These are phyloP conservation scores for Penicillium thymicola DNA, from an alignment of 2,329 filamentous ascomycete genomes.

Conservation along the genomic window DNA sequence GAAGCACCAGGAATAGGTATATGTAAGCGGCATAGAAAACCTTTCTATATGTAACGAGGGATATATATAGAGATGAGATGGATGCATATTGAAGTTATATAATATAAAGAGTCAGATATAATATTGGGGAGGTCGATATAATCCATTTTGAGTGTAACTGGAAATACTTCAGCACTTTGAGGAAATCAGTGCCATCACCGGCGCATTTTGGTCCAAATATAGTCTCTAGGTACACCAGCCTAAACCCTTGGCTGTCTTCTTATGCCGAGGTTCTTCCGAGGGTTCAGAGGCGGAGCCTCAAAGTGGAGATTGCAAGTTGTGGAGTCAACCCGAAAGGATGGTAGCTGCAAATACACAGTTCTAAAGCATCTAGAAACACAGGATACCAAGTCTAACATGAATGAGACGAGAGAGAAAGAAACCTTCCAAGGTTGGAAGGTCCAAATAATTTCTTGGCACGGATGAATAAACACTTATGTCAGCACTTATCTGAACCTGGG, in stretches of 20 bases:
- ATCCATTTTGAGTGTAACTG: not conserved
- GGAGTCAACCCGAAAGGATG: not conserved
- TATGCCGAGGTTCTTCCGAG: not conserved
- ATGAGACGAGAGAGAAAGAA: not conserved
- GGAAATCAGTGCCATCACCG: not conserved
- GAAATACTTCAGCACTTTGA: not conserved
- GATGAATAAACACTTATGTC: not conserved
- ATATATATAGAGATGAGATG: not conserved
- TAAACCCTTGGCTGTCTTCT: not conserved
- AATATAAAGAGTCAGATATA: not conserved
- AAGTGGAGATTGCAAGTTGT: not conserved
- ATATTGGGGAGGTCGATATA: not conserved
- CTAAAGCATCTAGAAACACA: not conserved
- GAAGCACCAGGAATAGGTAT: not conserved
- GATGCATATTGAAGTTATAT: not conserved
- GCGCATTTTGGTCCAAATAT: not conserved
- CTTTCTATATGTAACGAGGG: not conserved
- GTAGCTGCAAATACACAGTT: not conserved
- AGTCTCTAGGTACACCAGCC: not conserved
- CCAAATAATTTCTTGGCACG: no score
- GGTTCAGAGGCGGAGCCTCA: not conserved
- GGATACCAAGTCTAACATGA: not conserved
- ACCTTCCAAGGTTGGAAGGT: no score
- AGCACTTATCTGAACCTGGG: not conserved
- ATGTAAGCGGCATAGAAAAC: not conserved